Base-by-base conservation (phyloP, 306 rosid genomes). In the Amphicarpaea edgeworthii region DNA sequence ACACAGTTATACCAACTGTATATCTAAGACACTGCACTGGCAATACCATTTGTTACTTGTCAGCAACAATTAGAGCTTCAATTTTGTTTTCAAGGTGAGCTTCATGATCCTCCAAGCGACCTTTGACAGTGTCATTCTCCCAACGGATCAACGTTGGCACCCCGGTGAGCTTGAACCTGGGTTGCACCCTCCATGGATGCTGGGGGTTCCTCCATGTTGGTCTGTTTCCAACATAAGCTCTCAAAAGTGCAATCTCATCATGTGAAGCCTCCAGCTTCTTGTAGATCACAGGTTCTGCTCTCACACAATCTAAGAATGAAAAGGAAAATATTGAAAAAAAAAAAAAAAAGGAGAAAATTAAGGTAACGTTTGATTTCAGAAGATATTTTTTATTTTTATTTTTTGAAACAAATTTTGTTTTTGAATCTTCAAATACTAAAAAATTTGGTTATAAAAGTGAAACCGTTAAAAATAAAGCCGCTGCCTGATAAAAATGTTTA, bases 201-300 rank as follows among this genome's bases (percentile, higher is more conserved):
- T 58, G 85, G 14, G 95, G 88, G 78, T 84, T 91, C 87, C 93
- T 88, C 98, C 97, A 94, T 66, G 98, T 90, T 79, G 92, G 89
- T 68, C 92, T 82, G 37, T 91, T 95, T 81, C 96, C 96, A 49
- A 92, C 98, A 77, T 87, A 90, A 34, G 92, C 96, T 85, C 85
- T 86, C 88, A 92, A 41, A 49, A 95, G 85, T 68, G 85, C 93
- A 20, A 92, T 81, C 43, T 88, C 88, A 43, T 84, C 90, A 3
- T 88, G 11, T 24, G 85, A 53, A 20, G 88, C 76, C 83, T 92
- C 96, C 11, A 95, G 88, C 84, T 83, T 92, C 82, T 88, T 88
- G 90, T 78, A 85, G 81, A 89, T 92, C 28, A 85, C 92, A 16
- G 98, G 98, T 79, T 92, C 98, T 32, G 93, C 96, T 84, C 93